Evolutionary conservation across 2,329 filamentous ascomycete genomes (phyloP), one percentile per base, ranked within the genome.

Genomic region (Aspergillus candidus): DNA sequence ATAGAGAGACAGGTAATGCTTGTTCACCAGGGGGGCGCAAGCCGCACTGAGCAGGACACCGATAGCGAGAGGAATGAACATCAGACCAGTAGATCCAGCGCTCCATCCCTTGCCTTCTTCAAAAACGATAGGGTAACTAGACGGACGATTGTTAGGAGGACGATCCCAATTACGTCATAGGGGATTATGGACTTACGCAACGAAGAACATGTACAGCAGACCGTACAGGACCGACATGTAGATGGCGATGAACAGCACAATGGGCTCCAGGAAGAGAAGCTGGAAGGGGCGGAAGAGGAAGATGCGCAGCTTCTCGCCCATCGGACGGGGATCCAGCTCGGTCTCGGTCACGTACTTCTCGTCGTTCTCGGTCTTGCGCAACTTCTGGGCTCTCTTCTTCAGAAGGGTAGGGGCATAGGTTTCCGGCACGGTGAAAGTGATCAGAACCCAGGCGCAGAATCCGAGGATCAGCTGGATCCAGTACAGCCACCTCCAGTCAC

Each of bases 371-470:
- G 80, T 66, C 60, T 83, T 79, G 41, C 88, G 78, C 48, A 93
- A 70, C 62, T 86, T 86, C 58, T 75, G 73, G 3, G 89, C 89
- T 11, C 88, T 78, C 27, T 69, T 70, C 41, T 79, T 77, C 12
- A 96, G 78, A 40, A 95, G 81, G 0, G 80, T 85, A 0, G 89
- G 88, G 0, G 88, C 83, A 62, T 93, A 94, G 0, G 89, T 95
- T 66, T 94, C 89, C 1, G 88, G 87, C 0, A 94, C 83, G n/a
- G 87, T 93, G 67, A 94, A 90, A 27, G 83, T 84, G 65, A 93
- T 89, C 48, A 91, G 62, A 13, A 84, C 48, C 80, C 84, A 93
- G 54, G 84, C 78, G 38, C 83, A 61, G 11, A 74, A 81, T 18
- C 84, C 73, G 11, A 93, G 61, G 58, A 94, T 94, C 10, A 93